Evolutionary conservation across 2,329 filamentous ascomycete genomes (phyloP), one percentile per base, ranked within the genome.

Genomic region (Diplodia seriata): DNA sequence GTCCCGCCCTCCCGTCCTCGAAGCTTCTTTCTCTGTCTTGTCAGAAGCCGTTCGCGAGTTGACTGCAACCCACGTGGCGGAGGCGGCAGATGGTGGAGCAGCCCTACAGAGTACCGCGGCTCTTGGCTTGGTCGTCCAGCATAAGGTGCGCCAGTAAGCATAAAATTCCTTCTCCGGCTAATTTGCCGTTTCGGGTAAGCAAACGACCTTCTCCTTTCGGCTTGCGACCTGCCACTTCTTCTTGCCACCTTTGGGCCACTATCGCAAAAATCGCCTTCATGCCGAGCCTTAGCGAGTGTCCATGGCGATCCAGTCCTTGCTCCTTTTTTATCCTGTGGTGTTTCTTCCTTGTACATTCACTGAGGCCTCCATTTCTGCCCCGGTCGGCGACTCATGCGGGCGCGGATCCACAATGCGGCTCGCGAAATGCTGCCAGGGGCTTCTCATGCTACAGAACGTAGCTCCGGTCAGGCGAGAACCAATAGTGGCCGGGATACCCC

Each of bases 141-240:
- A 65, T 54, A 55, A 43, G 62, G 61, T 33, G 26, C 18, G n/a
- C 2, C 20, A 40, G 50, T 65, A 65, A 65, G 49, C 62, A 65
- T 65, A 49, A 54, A 65, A 38, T 53, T 31, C 50, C 23, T 31
- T 31, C 12, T 4, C n/a, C 49, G 26, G 50, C 31, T 47, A 20
- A 33, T 29, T 47, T 43, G 50, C 31, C 36, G 23, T 12, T 43
- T 54, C 50, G 31, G 36, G 49, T 1, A 14, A 23, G 2, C 50
- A 54, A 20, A 33, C 49, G 33, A 65, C 62, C 62, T 65, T 55
- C 62, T 55, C 33, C 62, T 54, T 64, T 31, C 5, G 47, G 62
- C 8, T 36, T 33, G 29, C 20, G 23, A 23, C 49, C 29, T 64
- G 50, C 33, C 23, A 53, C 29, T 31, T 8, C 33, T n/a, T 54